Evolutionary conservation across 2,329 filamentous ascomycete species (phyloP).

Genomic region (Pestalotiopsis sp.): DNA sequence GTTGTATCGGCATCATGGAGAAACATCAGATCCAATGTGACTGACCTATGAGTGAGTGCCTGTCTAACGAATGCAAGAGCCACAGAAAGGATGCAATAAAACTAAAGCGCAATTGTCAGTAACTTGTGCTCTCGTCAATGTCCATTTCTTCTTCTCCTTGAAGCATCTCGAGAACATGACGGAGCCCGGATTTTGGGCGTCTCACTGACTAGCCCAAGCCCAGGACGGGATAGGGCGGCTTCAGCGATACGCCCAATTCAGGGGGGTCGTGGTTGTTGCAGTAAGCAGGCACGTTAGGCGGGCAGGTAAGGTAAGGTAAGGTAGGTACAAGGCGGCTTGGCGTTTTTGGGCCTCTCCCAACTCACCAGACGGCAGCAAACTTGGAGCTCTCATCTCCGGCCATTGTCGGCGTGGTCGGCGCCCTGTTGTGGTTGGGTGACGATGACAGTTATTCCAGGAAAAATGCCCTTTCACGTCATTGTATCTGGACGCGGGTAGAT

Average conservation of each 20-base stretch:
- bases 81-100: conserved; percentile 9
- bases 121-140: neutral
- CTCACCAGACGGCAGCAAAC: conserved; percentile 8
- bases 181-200: neutral
- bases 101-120: neutral
- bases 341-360: neutral
- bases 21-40: neutral
- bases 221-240: too few relatives aligned
- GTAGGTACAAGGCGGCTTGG: neutral
- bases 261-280: neutral
- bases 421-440: neutral
- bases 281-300: neutral
- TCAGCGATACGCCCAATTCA: neutral
- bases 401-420: neutral
- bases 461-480: neutral
- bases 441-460: neutral
- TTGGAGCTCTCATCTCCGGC: conserved; percentile 9
- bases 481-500: neutral
- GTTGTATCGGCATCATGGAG: neutral
- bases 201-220: neutral
- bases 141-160: too few relatives aligned
- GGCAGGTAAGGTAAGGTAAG: neutral
- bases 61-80: conserved; percentile 6
- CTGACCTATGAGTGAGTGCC: conserved; percentile 8
- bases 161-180: neutral